Base-by-base conservation (phyloP, 768 basidiomycete genomes). In the Guyanaporus albipodus region DNA sequence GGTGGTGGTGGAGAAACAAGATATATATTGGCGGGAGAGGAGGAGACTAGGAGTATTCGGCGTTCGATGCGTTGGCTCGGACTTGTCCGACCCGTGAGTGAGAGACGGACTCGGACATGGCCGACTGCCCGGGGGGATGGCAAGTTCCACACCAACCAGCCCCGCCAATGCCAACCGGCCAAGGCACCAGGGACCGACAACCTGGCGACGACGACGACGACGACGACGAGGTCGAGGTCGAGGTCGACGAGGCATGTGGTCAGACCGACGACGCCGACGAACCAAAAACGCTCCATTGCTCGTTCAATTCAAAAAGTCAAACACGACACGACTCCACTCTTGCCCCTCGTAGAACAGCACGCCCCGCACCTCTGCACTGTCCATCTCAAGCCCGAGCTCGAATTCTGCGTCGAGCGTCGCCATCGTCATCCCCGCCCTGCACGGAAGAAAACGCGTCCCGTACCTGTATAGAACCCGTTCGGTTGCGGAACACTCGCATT, bases 281-380 rank as follows among this genome's bases (percentile, higher is more conserved):
- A n/a, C n/a, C n/a, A 4, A 28, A 29, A 29, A 21, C 38, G 33
- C 26, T 9, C 3, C n/a, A 6, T 4, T 17, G n/a, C n/a, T n/a
- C n/a, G n/a, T n/a, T 51, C 51, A 52, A 23, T 46, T 59, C 51
- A 77, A 61, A 54, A 78, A 78, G 53, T 80, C 78, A 53, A 80
- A 80, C 44, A 77, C 83, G 37, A 71, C 85, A 61, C 85, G 79
- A 58, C 87, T 87, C 84, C 87, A 90, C 65, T 91, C 89, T 52
- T 83, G 77, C 11, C 80, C 80, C 43, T 86, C 79, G 59, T 83
- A 83, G 37, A 90, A 65, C 49, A 91, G 62, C 48, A 88, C 81
- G 18, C 88, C 89, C 46, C 90, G 83, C 58, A 91, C 87, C 70
- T 91, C 89, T 46, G 84, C 87, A 53, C 87, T 88, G 62, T 91